These are phyloP conservation scores for Termitomyces sp. DNA, from an alignment of 768 basidiomycete species.

Conservation along the genomic window DNA sequence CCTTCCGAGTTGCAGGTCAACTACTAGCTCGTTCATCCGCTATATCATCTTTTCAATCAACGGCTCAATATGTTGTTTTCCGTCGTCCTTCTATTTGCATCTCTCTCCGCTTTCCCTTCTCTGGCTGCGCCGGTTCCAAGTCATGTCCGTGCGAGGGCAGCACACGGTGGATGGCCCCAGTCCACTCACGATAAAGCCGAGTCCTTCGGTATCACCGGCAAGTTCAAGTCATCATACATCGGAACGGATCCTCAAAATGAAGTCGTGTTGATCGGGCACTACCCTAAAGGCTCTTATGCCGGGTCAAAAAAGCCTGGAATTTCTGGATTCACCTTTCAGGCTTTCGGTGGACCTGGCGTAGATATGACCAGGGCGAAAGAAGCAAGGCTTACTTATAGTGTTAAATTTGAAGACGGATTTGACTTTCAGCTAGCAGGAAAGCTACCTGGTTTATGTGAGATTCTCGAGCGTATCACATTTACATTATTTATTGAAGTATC, in stretches of 20 bases:
- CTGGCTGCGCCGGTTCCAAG: conserved; percentile 10
- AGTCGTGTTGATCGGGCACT: conserved; percentile 2
- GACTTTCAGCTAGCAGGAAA: conserved; percentile 65
- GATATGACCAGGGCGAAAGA: conserved; percentile 57
- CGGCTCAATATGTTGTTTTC: conserved; percentile 5
- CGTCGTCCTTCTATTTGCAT: conserved; percentile 3
- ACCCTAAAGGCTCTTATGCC: conserved; percentile 10
- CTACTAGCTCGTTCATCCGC: conserved; percentile 8
- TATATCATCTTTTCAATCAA: background rate
- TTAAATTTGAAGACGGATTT: conserved; percentile 41
- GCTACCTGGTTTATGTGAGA: conserved; percentile 61
- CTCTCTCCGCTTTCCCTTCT: background rate
- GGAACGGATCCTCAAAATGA: background rate
- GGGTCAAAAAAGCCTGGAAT: conserved; percentile 5
- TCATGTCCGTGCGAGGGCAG: background rate
- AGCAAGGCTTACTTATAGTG: conserved; percentile 51
- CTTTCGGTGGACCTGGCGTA: conserved; percentile 43
- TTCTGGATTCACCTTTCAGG: conserved; percentile 40
- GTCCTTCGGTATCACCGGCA: conserved; percentile 7
- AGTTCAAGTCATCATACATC: background rate
- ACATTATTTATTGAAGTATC: background rate
- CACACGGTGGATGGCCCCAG: conserved; percentile 5
- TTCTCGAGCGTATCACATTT: background rate
- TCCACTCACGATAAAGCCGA: background rate
- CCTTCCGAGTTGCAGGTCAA: conserved; percentile 12